phyloP scores from a whole-genome alignment of 352 stramenopile genomes.

The Thalassiosira mediterranea region DNA sequence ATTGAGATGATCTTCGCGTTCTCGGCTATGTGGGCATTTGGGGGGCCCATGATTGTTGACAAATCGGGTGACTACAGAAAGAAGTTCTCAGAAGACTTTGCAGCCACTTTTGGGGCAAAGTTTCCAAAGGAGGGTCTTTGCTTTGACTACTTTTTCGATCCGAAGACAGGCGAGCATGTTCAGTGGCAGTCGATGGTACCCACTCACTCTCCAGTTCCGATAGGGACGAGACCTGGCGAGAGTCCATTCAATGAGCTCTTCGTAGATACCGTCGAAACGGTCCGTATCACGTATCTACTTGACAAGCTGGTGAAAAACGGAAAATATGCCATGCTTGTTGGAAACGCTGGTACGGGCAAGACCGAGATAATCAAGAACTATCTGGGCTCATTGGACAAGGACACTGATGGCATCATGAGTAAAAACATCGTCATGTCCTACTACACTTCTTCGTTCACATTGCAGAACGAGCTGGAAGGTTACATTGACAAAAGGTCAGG shows the following conservation, averaged over 20 bases:
- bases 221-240: slow-evolving; percentile 91
- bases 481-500: slow-evolving; percentile 96
- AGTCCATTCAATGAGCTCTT: slow-evolving; percentile 96
- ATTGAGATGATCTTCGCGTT: slow-evolving; percentile 97
- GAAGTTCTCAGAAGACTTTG: slow-evolving; percentile 86
- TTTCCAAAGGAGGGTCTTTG: slow-evolving; percentile 94
- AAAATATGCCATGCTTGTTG: slow-evolving; percentile 94
- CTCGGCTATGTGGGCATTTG: slow-evolving; percentile 95
- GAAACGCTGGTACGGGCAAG: slow-evolving; percentile 95
- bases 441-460: slow-evolving; percentile 93
- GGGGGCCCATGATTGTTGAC: slow-evolving; percentile 93
- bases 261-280: slow-evolving; percentile 94
- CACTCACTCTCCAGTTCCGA: slow-evolving; percentile 83
- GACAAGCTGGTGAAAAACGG: slow-evolving; percentile 92
- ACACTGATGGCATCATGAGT: slow-evolving; percentile 93
- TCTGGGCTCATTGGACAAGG: slow-evolving; percentile 83
- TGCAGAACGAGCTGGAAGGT: slow-evolving; percentile 94
- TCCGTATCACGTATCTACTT: slow-evolving; percentile 93
- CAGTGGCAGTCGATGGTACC: slow-evolving; percentile 91
- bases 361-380: slow-evolving; percentile 97
- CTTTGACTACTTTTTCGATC: slow-evolving; percentile 98
- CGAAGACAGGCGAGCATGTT: slow-evolving; percentile 90
- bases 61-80: slow-evolving; percentile 86
- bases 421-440: slow-evolving; percentile 98
- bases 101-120: slow-evolving; percentile 84